Conservation (phyloP, 2,329 filamentous ascomycete species). For the Microascus cirrosus region DNA sequence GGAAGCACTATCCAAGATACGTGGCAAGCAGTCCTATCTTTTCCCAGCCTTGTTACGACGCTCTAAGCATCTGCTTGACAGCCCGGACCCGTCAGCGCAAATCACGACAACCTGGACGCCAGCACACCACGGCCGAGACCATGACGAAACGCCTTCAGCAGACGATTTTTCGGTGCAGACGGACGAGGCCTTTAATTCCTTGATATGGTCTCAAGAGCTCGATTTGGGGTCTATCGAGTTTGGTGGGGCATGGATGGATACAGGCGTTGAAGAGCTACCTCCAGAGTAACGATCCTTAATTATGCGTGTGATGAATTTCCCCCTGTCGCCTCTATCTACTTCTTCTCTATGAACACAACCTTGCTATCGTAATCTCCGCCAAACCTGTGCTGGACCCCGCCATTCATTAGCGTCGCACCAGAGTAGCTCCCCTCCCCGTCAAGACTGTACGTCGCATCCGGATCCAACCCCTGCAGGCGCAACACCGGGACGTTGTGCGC, state of each 20-base stretch:
- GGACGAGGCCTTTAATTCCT: not conserved
- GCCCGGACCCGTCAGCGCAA: not conserved
- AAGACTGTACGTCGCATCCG: slow-evolving; percentile 38
- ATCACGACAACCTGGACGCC: not conserved
- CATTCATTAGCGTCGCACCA: slow-evolving; percentile 51
- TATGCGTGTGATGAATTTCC: not conserved
- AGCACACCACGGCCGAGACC: not conserved
- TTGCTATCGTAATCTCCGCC: slow-evolving; percentile 44
- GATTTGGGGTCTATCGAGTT: not conserved
- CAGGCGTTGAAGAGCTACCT: not conserved
- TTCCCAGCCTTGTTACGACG: slow-evolving; percentile 15
- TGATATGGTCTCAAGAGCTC: not conserved
- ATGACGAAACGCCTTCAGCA: not conserved
- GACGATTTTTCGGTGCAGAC: not conserved
- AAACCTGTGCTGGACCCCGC: slow-evolving; percentile 43
- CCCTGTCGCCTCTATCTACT: not conserved
- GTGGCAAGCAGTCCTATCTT: slow-evolving; percentile 16
- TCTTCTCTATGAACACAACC: slow-evolving; percentile 41
- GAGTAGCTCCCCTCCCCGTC: slow-evolving; percentile 39
- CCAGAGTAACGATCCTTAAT: not conserved
- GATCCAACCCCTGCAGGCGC: slow-evolving; percentile 44
- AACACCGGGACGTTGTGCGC: slow-evolving; percentile 43
- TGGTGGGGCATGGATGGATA: not conserved
- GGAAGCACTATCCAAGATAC: slow-evolving; percentile 12
- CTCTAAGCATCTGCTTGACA: slow-evolving; percentile 7